A percentile compares a stretch with the other conserved stretches of the same genome.
Evolutionary conservation across 352 stramenopile species (phyloP).

Genomic region (Pythium monospermum): DNA sequence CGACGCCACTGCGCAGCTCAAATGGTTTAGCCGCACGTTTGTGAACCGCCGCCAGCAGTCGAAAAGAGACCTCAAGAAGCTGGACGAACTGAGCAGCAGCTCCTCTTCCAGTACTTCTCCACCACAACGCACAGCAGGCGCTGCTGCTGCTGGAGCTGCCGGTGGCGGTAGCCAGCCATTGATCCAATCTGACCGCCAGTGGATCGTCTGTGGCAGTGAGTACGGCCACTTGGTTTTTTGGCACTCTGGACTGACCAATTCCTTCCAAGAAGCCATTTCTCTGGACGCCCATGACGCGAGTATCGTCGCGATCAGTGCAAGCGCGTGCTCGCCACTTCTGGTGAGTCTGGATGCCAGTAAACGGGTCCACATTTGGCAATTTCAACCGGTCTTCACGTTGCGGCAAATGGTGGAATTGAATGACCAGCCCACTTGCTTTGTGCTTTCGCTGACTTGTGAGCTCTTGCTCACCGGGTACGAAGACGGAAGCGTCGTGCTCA

Average conservation of each 20-base stretch:
- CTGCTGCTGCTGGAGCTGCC: constrained; percentile 5
- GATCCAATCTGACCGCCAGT: constrained; percentile 49
- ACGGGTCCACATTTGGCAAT: constrained; percentile 47
- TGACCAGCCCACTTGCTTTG: constrained; percentile 45
- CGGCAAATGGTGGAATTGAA: constrained; percentile 45
- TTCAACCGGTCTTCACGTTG: constrained; percentile 51
- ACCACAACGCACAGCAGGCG: constrained; percentile 3
- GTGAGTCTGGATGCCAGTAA: constrained; percentile 47
- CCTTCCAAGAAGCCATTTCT: constrained; percentile 34
- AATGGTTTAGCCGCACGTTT: constrained; percentile 33
- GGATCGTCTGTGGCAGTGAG: constrained; percentile 60
- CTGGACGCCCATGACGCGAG: constrained; percentile 51
- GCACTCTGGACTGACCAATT: constrained; percentile 47
- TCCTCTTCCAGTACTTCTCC: not conserved
- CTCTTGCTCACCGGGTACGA: constrained; percentile 57
- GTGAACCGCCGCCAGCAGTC: constrained; percentile 23
- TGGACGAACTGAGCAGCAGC: constrained; percentile 11
- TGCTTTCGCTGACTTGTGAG: constrained; percentile 44
- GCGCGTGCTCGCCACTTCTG: constrained; percentile 39
- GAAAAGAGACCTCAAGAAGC: constrained; percentile 12
- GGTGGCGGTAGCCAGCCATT: constrained; percentile 5
- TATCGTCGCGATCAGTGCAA: constrained; percentile 36
- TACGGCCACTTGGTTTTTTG: constrained; percentile 66
- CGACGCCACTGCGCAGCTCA: constrained; percentile 19
- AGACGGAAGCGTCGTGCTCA: constrained; percentile 48